Percentiles rank a stretch among this genome's conserved stretches.
Conservation (phyloP, 164 flowering plant genomes). For the Euptelea pleiosperma region DNA sequence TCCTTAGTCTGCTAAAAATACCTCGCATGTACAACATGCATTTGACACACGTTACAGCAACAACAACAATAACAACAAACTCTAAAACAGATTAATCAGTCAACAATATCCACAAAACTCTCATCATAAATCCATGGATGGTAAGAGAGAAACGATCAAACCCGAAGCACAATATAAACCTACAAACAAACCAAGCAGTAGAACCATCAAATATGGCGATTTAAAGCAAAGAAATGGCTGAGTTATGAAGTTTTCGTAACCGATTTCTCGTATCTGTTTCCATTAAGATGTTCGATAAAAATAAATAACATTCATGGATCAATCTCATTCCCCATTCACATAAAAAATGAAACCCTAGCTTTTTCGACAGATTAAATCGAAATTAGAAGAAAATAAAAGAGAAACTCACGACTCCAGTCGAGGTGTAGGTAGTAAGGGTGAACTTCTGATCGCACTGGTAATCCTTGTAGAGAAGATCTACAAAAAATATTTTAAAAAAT, state of each 20-base stretch:
- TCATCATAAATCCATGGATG: no score
- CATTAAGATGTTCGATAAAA: background rate
- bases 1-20: no score
- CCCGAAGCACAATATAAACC: background rate
- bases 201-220: background rate
- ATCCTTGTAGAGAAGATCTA: slow-evolving; percentile 91
- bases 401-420: slow-evolving; percentile 69
- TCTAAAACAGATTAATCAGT: no score
- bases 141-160: no score
- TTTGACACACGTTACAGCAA: no score
- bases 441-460: slow-evolving; percentile 86
- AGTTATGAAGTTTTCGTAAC: background rate
- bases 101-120: no score
- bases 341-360: slow-evolving; percentile 8
- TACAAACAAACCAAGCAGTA: background rate
- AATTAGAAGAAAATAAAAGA: background rate
- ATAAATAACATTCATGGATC: background rate
- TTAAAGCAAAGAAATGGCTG: background rate
- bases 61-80: no score
- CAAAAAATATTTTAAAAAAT: background rate
- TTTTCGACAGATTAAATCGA: slow-evolving; percentile 1
- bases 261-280: background rate
- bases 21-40: no score
- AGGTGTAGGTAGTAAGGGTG: slow-evolving; percentile 69
- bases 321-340: background rate